These are phyloP conservation scores for Penstemon eatonii DNA, from an alignment of 257 asterid species.

Conservation along the genomic window DNA sequence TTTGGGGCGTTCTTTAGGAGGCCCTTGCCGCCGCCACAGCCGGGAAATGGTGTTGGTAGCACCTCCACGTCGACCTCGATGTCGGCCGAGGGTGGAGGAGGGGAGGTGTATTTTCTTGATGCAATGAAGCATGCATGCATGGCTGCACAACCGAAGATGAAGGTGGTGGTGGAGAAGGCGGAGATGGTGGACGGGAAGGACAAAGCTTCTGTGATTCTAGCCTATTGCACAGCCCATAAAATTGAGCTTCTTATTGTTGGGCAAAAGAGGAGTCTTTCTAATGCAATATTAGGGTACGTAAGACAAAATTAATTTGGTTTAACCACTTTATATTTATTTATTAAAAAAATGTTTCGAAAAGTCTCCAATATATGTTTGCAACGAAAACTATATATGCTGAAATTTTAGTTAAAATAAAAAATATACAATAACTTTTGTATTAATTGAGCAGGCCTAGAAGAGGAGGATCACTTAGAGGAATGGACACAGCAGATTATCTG, in stretches of 20 bases:
- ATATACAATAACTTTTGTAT: background rate
- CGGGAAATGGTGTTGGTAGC: slow-evolving; percentile 20
- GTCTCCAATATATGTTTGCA: too few relatives aligned
- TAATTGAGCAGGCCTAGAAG: slow-evolving; percentile 42
- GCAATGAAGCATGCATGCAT: slow-evolving; percentile 60
- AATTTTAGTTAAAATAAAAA: too few relatives aligned
- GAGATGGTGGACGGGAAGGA: slow-evolving; percentile 65
- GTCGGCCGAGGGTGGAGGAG: slow-evolving; percentile 30
- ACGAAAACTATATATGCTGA: too few relatives aligned
- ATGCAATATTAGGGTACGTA: slow-evolving; percentile 64
- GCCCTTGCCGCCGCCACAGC: slow-evolving; percentile 20
- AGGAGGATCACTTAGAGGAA: slow-evolving; percentile 54
- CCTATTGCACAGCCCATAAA: slow-evolving; percentile 37
- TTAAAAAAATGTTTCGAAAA: too few relatives aligned
- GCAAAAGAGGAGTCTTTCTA: slow-evolving; percentile 55
- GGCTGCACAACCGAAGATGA: slow-evolving; percentile 40
- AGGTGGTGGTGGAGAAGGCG: slow-evolving; percentile 46
- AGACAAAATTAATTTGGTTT: background rate
- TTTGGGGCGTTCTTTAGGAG: slow-evolving; percentile 48
- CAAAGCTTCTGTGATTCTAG: slow-evolving; percentile 56
- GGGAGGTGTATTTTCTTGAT: slow-evolving; percentile 45
- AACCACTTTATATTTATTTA: background rate
- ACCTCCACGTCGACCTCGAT: slow-evolving; percentile 20
- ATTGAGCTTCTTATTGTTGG: slow-evolving; percentile 64
- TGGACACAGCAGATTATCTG: slow-evolving; percentile 66